Evolutionary conservation across 805 yeast genomes (phyloP), one percentile per base, ranked within the genome.

Genomic region (Candida piceae): DNA sequence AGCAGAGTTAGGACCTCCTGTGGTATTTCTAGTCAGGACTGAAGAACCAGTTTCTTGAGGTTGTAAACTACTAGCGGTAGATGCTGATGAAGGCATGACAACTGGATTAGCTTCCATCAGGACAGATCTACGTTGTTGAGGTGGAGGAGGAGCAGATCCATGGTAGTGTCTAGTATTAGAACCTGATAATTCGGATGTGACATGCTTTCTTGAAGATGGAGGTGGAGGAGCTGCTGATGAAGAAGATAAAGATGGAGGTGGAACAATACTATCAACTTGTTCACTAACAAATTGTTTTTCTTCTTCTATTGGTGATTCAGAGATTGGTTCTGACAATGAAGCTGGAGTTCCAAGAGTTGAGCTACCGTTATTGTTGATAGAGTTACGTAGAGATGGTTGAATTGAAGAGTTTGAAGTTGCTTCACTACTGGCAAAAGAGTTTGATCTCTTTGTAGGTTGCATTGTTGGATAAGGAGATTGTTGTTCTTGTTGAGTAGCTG

Each of bases 21-120:
- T 60, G 17, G 52, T 47, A 32, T 59, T 55, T 36, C 53, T 54
- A 16, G 63, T 58, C 19, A 58, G 34, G 8, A 61, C 32, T 4
- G 69, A 57, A 6, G 69, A 62, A 5, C 74, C 73, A 16, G 76
- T 68, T 10, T 47, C 43, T 40, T 71, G 76, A 17, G 74, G 66
- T 36, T 64, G 65, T 35, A 68, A 51, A 13, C 38, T 24, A 20
- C 22, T 20, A 7, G 22, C 6, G 9, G 34, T 23, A 12, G 33
- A 29, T 12, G 22, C 21, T 17, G 32, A 25, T 10, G 32, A 28
- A 13, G 22, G n/a, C 20, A 36, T 16, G 15, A 31, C 24, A 15
- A 22, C 5, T 21, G 13, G 11, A 16, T 12, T 9, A 4, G 12
- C 18, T 10, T 48, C 50, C 11, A 34, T 15, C n/a, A 46, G 16